These are phyloP conservation scores for Wickerhamomyces canadensis DNA, from an alignment of 805 yeast species.

Conservation along the genomic window DNA sequence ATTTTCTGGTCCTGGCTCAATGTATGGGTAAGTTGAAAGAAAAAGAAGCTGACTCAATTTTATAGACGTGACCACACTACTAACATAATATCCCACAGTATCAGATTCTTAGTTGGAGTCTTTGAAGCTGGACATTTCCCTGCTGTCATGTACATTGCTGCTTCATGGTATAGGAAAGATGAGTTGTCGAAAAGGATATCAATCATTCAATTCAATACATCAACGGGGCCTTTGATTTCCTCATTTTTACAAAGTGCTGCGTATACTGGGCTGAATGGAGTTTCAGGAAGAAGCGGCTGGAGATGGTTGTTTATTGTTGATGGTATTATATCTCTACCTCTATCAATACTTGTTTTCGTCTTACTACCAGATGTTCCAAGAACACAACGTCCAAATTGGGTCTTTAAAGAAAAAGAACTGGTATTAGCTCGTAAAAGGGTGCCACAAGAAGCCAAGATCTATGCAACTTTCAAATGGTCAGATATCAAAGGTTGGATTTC, in stretches of 20 bases:
- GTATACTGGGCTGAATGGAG: constrained; percentile 30
- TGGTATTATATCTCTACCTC: constrained; percentile 25
- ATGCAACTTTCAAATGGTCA: neutral
- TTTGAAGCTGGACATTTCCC: constrained; percentile 52
- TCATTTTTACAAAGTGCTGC: constrained; percentile 6
- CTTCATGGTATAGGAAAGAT: constrained; percentile 41
- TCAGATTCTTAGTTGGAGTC: constrained; percentile 50
- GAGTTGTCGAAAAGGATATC: constrained; percentile 51
- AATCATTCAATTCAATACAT: constrained; percentile 46
- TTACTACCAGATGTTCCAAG: constrained; percentile 17
- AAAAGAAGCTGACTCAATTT: no score
- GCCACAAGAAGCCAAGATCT: constrained; percentile 4
- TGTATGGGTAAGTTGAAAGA: no score
- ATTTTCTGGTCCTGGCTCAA: constrained; percentile 32
- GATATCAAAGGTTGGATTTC: constrained; percentile 4
- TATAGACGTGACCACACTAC: no score
- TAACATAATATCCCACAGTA: no score
- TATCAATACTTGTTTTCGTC: neutral
- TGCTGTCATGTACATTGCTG: constrained; percentile 40
- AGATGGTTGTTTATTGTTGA: constrained; percentile 62
- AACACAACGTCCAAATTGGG: constrained; percentile 25
- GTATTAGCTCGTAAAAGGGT: constrained; percentile 2
- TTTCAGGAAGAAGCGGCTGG: constrained; percentile 47
- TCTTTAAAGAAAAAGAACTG: constrained; percentile 11
- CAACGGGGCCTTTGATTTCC: constrained; percentile 47